Evolutionary conservation across 2,329 filamentous ascomycete genomes (phyloP), one percentile per base, ranked within the genome.

Genomic region (Apiospora sp.): DNA sequence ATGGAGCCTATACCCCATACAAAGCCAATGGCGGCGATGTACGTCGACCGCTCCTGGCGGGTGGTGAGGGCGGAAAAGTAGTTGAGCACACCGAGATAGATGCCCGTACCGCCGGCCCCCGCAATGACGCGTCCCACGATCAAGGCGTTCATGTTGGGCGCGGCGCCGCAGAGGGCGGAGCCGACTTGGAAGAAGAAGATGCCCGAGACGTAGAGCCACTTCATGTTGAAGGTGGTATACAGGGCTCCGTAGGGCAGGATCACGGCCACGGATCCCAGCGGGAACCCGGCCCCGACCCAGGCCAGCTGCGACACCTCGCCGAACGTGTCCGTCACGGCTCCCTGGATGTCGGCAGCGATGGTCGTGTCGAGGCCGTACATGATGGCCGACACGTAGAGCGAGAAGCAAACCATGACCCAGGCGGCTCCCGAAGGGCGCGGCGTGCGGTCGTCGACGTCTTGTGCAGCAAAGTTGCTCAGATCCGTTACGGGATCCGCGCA

Each of bases 71-170:
- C 37, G 4, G 76, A 67, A 44, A 81, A 46, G 19, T 75, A 72
- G 48, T 71, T 67, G n/a, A 81, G 69, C 41, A 71, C 72, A 1
- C 83, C 83, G 10, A 81, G 68, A 68, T 86, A 87, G 76, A 86
- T 82, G 6, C 85, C 86, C 1, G 78, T 77, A 0, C 85, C 86
- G 1, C 86, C 85, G 22, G 83, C 75, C 41, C 86, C 86, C 51
- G 82, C 81, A 44, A 87, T 78, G n/a, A 81, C 84, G 7, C 86
- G 81, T 5, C 86, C 86, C 14, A n/a, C 76, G 71, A 89, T 89
- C 16, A 89, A 74, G 24, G 84, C 84, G 71, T n/a, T n/a, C n/a
- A n/a, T 83, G 76, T 79, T 83, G 0, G 83, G 83, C 0, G 86
- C 84, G 0, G 78, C 84, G 43, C 85, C 86, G 71, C 85, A 87